These are phyloP conservation scores for Colletotrichum salicis DNA, from an alignment of 2,329 filamentous ascomycete genomes.

Conservation along the genomic window DNA sequence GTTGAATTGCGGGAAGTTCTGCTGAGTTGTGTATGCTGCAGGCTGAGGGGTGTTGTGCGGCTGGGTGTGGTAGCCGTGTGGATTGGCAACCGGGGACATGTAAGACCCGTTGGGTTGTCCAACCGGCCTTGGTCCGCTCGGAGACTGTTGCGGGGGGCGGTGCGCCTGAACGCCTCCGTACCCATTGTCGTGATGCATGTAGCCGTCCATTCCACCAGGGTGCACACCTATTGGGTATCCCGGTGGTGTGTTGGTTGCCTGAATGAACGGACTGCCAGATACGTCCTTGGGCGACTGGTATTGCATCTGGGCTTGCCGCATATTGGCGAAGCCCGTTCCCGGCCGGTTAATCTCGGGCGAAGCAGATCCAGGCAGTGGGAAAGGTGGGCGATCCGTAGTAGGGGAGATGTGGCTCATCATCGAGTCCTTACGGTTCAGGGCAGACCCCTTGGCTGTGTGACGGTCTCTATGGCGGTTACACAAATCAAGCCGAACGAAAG, in stretches of 20 bases:
- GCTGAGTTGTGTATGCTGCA: conserved; percentile 65
- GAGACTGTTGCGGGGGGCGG: conserved; percentile 51
- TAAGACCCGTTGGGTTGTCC: conserved; percentile 61
- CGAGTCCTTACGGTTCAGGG: conserved; percentile 78
- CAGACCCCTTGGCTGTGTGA: conserved; percentile 82
- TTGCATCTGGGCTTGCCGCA: conserved; percentile 51
- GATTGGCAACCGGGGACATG: conserved; percentile 62
- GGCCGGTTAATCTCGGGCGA: conserved; percentile 61
- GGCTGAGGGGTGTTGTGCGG: conserved; percentile 58
- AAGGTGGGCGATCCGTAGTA: conserved; percentile 53
- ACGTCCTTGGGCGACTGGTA: conserved; percentile 59
- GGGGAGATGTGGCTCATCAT: conserved; percentile 64
- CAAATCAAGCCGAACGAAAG: conserved; percentile 93
- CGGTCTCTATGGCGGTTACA: conserved; percentile 86
- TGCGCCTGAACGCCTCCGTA: conserved; percentile 46
- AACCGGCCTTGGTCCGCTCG: conserved; percentile 56
- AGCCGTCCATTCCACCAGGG: conserved; percentile 53
- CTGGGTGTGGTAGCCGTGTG: conserved; percentile 60
- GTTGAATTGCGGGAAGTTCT: conserved; percentile 71
- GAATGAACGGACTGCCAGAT: conserved; percentile 58
- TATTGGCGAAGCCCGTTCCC: conserved; percentile 53
- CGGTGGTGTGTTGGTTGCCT: conserved; percentile 54
- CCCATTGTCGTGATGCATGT: conserved; percentile 53
- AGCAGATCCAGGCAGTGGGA: conserved; percentile 52
- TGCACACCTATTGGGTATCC: conserved; percentile 42